Evolutionary conservation across 495 filamentous ascomycete genomes (phyloP).

Genomic region (Neurospora terricola): DNA sequence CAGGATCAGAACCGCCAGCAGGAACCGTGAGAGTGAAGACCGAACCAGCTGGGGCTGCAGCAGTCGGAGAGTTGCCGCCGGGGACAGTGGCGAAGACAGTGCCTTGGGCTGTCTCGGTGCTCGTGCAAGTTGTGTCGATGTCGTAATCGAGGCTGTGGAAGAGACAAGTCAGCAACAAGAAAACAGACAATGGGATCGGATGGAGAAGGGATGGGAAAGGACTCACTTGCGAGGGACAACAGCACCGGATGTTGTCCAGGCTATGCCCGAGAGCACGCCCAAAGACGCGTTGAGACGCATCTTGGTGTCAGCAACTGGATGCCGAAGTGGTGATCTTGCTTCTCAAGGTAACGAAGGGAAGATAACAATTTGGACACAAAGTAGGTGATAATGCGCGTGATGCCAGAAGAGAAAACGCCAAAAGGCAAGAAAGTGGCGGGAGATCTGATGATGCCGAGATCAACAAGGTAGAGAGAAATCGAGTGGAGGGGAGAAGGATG

Average conservation of each 20-base stretch:
- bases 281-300: constrained; percentile 20
- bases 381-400: constrained; percentile 8
- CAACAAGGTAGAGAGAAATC: constrained; percentile 2
- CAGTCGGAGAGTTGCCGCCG: constrained; percentile 2
- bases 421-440: background rate
- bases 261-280: constrained; percentile 10
- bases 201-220: background rate
- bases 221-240: constrained; percentile 17
- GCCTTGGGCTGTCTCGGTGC: constrained; percentile 10
- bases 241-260: constrained; percentile 11
- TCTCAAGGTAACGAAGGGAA: background rate
- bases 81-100: constrained; percentile 30
- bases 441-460: background rate
- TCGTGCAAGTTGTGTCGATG: constrained; percentile 14
- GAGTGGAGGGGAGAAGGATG: constrained; percentile 1
- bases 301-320: constrained; percentile 3
- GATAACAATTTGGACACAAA: constrained; percentile 5
- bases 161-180: constrained; percentile 3
- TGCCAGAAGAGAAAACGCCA: constrained; percentile 7
- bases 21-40: constrained; percentile 17
- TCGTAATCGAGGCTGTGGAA: constrained; percentile 1
- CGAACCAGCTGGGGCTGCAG: constrained; percentile 6
- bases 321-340: background rate
- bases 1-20: background rate
- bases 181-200: background rate